phyloP scores from a whole-genome alignment of 371 early-diverging fungal genomes.

The Modicella reniformis region DNA sequence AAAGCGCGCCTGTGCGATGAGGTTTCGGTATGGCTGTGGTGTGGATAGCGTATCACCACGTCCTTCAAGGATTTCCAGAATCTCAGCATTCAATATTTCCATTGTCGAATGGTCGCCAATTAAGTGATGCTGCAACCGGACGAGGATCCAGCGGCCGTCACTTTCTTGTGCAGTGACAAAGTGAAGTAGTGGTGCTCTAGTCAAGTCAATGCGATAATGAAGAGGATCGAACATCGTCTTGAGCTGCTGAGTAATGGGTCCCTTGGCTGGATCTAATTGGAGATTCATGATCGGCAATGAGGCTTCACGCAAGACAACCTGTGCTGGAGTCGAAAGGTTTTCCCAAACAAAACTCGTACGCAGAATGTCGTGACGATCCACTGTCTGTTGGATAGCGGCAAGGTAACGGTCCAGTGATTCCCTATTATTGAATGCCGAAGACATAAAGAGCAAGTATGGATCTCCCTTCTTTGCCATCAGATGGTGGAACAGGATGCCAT shows the following conservation, averaged over 20 bases:
- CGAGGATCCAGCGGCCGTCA: constrained; percentile 16
- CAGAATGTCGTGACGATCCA: constrained; percentile 17
- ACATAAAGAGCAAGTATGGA: background rate
- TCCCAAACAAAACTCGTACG: constrained; percentile 23
- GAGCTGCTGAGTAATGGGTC: constrained; percentile 15
- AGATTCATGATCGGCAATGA: constrained; percentile 2
- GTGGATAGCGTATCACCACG: constrained; percentile 15
- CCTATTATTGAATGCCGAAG: constrained; percentile 2
- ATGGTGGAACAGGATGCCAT: constrained; percentile 25
- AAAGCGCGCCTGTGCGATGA: constrained; percentile 17
- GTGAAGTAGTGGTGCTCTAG: constrained; percentile 8
- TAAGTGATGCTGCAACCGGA: constrained; percentile 13
- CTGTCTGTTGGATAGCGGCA: constrained; percentile 5
- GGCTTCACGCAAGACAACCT: constrained; percentile 22
- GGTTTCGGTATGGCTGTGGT: constrained; percentile 20
- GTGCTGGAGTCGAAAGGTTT: constrained; percentile 22
- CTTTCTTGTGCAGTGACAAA: constrained; percentile 4
- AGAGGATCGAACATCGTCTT: background rate
- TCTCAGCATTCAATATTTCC: constrained; percentile 5
- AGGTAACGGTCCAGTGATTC: constrained; percentile 14
- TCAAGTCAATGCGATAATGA: constrained; percentile 8
- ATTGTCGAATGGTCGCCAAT: constrained; percentile 16
- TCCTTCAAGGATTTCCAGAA: constrained; percentile 11
- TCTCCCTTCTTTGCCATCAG: constrained; percentile 13
- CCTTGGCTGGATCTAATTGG: constrained; percentile 13